Base-by-base conservation (phyloP, 148 eudicot species). In the Spergularia bocconei region DNA sequence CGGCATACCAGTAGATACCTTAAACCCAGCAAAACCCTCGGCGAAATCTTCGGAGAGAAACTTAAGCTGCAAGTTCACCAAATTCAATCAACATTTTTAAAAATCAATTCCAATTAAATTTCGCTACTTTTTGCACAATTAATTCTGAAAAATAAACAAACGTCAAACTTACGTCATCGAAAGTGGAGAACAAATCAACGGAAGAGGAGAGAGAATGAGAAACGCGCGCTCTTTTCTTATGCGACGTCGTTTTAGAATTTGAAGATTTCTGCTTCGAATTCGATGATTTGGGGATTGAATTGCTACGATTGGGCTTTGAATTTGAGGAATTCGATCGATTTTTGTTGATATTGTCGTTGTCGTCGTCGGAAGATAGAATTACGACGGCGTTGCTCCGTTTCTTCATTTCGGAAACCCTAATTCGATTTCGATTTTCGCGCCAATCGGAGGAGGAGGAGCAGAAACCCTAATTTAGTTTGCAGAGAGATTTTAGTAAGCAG, bases 1-100 rank as follows among this genome's bases (percentile, higher is more conserved):
- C 47, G 63, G 90, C 93, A 77, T 92, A 94, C 98, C 98, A 88
- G 91, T 80, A 80, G 90, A 87, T 87, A 85, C 87, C 91, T 85
- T 84, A 87, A 85, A 86, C 84, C 89, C 91, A 65, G 83, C 73
- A 65, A 95, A 90, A 62, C 87, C 92, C 7, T 85, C 90, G 71
- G 81, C 81, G 23, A 95, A 86, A 81, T 88, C 93, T 78, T 91
- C 89, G 74, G 87, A 92, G 6, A 90, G 64, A 29, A 67, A 80
- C 69, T 88, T 86, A 13, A 84, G 80, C 98, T 94, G 89, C 86
- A 88, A 25, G n/a, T 68, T 11, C 65, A 39, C 12, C 6, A 65
- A 19, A 38, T 21, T 5, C 39, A 70, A 19, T 7, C 21, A 75
- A 61, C 0, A 58, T 61, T 0, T 60, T 10, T 51, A 19, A 29